phyloP scores from a whole-genome alignment of 2,329 filamentous ascomycete genomes.

The Aspergillus sojae region DNA sequence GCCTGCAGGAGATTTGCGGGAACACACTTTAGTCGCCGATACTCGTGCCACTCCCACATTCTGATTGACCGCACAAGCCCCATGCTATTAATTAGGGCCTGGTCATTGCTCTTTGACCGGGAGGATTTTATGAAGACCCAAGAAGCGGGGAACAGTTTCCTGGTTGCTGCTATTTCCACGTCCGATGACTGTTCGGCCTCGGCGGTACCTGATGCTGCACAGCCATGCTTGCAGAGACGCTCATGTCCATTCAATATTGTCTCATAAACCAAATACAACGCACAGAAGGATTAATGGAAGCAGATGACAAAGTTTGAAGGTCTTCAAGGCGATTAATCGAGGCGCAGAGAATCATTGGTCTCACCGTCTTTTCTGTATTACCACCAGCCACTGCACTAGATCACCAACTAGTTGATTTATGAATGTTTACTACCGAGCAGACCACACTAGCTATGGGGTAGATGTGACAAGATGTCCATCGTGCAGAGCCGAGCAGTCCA shows the following conservation, averaged over 20 bases:
- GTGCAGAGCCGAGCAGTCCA: conserved; percentile 21
- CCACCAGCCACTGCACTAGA: neutral
- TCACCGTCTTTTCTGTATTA: conserved; percentile 16
- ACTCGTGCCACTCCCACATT: conserved; percentile 10
- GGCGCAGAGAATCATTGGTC: neutral
- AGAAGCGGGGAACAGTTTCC: conserved; percentile 7
- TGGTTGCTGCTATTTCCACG: conserved; percentile 1
- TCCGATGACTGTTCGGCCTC: neutral
- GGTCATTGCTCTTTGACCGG: conserved; percentile 5
- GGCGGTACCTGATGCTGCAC: conserved; percentile 6
- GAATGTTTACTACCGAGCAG: conserved; percentile 10
- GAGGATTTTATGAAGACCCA: conserved; percentile 15
- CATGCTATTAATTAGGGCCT: neutral
- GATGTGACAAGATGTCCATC: conserved; percentile 21
- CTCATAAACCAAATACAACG: neutral
- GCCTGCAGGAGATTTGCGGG: conserved; percentile 24
- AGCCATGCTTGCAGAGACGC: neutral
- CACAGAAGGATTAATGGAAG: neutral
- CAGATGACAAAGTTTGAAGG: neutral
- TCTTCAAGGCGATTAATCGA: neutral
- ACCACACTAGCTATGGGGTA: conserved; percentile 18
- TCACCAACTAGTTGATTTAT: conserved; percentile 6
- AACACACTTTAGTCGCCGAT: conserved; percentile 23
- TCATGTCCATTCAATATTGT: neutral
- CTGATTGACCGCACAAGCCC: conserved; percentile 17